Percentiles rank a stretch among this genome's conserved stretches.
These are phyloP conservation scores for Durotheca rogersii DNA, from an alignment of 495 filamentous ascomycete genomes.

Conservation along the genomic window DNA sequence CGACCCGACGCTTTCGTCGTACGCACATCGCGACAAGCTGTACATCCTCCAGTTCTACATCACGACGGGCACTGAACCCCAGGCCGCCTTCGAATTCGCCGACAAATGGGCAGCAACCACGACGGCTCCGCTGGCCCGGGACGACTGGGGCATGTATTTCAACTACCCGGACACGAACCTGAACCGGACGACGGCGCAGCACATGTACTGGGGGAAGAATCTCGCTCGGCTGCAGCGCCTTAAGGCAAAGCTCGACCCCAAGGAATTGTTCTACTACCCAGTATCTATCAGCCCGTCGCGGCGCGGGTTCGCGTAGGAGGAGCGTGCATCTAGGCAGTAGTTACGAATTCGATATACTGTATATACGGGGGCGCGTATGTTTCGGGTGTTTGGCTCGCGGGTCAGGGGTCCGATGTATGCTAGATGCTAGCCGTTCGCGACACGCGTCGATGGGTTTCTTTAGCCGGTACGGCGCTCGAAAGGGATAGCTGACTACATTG, in stretches of 20 bases:
- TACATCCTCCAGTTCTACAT: slow-evolving; percentile 48
- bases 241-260: slow-evolving; percentile 57
- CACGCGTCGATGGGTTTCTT: too few relatives aligned
- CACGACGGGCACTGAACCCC: slow-evolving; percentile 32
- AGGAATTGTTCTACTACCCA: slow-evolving; percentile 63
- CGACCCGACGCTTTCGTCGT: slow-evolving; percentile 34
- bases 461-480: too few relatives aligned
- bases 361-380: not conserved
- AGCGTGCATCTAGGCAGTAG: too few relatives aligned
- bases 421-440: too few relatives aligned
- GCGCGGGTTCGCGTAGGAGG: slow-evolving; percentile 10
- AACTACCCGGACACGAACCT: slow-evolving; percentile 48
- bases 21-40: slow-evolving; percentile 45
- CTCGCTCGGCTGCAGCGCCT: slow-evolving; percentile 53
- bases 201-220: slow-evolving; percentile 55
- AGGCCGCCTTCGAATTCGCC: slow-evolving; percentile 39
- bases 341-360: not conserved
- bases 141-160: slow-evolving; percentile 50
- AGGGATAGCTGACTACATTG: too few relatives aligned
- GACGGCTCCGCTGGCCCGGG: slow-evolving; percentile 26
- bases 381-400: too few relatives aligned
- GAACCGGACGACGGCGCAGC: slow-evolving; percentile 39
- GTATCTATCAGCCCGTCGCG: slow-evolving; percentile 50
- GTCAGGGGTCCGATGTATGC: too few relatives aligned
- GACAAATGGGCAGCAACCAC: slow-evolving; percentile 44